Base-by-base conservation (phyloP, 208 protist genomes). In the Vickermania spadyakhi region DNA sequence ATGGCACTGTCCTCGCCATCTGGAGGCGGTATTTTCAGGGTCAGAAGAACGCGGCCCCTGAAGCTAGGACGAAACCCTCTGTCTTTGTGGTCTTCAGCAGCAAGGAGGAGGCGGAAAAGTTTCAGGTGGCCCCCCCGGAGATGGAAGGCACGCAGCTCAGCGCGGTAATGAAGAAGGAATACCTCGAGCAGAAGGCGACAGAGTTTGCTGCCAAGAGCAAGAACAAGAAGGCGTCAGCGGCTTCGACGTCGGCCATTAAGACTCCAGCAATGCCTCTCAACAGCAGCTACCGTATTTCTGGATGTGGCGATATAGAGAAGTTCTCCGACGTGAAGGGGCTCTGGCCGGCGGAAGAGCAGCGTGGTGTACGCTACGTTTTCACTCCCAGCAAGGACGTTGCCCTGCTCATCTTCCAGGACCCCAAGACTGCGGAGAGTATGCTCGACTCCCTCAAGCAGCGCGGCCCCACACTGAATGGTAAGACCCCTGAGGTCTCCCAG, bases 271-370 rank as follows among this genome's bases (percentile, higher is more conserved):
- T 94, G 86, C 86, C 86, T 31, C 60, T 69, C 7, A 58, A 85
- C 71, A 88, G 79, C 69, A 89, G 77, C 69, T 91, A 86, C 74
- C 73, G 77, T 60, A 70, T 94, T 22, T 75, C 71, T 29, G 83
- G 79, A 31, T 81, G 74, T 56, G 86, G 83, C 27, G 68, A 60
- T 25, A 79, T 91, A 42, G 84, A 75, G 61, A 78, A 66, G 29
- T 94, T 86, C 61, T 75, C 75, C 14, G 75, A 75, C 13, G 77
- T 94, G 22, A 94, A 94, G 74, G 75, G 72, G 2, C 59, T 94
- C 53, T 94, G 86, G 86, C 83, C 86, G 30, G 72, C 70, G 52
- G 86, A 89, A 73, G 83, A 91, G 71, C 86, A 90, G 72, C 72
- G 67, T 31, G 86, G 86, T 7, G 71, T 94, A 45, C 86, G 86